These are phyloP conservation scores for Ganoderma lucidum DNA, from an alignment of 1,284 basidiomycete genomes.

Conservation along the genomic window DNA sequence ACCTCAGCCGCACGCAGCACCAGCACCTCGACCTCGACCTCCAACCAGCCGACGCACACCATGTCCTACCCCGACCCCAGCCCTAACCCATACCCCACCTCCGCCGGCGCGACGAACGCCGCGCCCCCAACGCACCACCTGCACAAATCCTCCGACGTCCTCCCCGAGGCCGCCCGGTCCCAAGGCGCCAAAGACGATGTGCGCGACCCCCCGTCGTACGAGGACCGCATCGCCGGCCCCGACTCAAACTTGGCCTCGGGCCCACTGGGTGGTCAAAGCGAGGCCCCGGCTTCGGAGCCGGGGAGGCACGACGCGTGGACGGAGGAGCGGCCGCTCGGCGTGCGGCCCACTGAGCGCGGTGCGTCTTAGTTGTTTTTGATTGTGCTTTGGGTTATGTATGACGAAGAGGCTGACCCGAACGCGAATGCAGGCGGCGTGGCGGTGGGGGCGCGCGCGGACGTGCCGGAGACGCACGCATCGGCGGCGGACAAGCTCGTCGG, in stretches of 20 bases:
- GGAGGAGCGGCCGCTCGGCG: slow-evolving; percentile 50
- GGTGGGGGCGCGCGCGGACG: slow-evolving; percentile 48
- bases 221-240: too few species aligned
- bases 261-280: too few species aligned
- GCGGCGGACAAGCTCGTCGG: slow-evolving; percentile 60
- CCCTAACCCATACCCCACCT: neutral
- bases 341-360: slow-evolving; percentile 50
- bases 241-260: too few species aligned
- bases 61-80: neutral
- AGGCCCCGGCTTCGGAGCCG: too few species aligned
- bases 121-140: slow-evolving; percentile 43
- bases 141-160: slow-evolving; percentile 39
- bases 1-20: too few species aligned
- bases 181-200: neutral
- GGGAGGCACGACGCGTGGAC: slow-evolving; percentile 42
- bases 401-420: neutral
- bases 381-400: too few species aligned
- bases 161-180: slow-evolving; percentile 33
- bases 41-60: neutral
- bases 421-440: slow-evolving; percentile 51
- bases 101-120: neutral
- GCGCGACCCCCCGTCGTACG: slow-evolving; percentile 16
- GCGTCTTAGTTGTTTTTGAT: too few species aligned
- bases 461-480: slow-evolving; percentile 53
- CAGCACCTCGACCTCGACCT: neutral